Percentiles rank a stretch among this genome's conserved stretches.
These are phyloP conservation scores for Starmerella floris DNA, from an alignment of 805 yeast genomes.

Conservation along the genomic window DNA sequence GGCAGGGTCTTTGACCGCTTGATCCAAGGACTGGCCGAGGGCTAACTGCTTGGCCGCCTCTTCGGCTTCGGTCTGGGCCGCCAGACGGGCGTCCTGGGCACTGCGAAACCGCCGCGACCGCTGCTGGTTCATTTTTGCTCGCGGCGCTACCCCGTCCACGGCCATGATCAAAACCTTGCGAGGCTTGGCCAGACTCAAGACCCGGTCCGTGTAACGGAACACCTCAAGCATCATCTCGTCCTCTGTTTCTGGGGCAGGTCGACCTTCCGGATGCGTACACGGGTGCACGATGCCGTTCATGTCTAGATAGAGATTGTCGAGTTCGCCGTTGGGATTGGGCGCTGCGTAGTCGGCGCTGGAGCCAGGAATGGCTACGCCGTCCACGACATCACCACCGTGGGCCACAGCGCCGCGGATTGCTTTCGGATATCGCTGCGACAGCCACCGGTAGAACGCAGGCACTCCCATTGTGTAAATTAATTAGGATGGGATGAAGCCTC, in stretches of 20 bases:
- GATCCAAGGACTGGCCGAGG: conserved; percentile 64
- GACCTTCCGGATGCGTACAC: conserved; percentile 94
- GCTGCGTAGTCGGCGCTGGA: conserved; percentile 38
- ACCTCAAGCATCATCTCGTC: conserved; percentile 94
- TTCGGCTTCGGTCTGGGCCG: conserved; percentile 39
- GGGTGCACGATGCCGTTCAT: conserved; percentile 99
- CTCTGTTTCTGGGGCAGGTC: conserved; percentile 91
- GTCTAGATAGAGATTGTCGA: conserved; percentile 84
- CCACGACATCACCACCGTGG: conserved; percentile 39
- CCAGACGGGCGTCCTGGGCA: conserved; percentile 78
- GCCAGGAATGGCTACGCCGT: conserved; percentile 51
- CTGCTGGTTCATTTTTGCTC: conserved; percentile 97
- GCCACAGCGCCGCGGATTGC: conserved; percentile 83
- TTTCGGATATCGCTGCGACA: conserved; percentile 84
- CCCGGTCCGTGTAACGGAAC: conserved; percentile 84
- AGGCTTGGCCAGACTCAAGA: conserved; percentile 86
- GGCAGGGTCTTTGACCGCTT: conserved; percentile 51
- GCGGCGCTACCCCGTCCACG: conserved; percentile 97
- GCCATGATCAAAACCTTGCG: conserved; percentile 87
- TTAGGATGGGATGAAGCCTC: too few relatives aligned
- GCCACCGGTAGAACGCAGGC: conserved; percentile 95
- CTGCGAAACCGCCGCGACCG: conserved; percentile 85
- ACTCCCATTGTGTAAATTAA: conserved; percentile 50
- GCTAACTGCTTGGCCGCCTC: conserved; percentile 29
- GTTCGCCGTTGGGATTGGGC: conserved; percentile 89